Evolutionary conservation across 2,329 filamentous ascomycete genomes (phyloP), one percentile per base, ranked within the genome.

Genomic region (Cercospora nicotianae): DNA sequence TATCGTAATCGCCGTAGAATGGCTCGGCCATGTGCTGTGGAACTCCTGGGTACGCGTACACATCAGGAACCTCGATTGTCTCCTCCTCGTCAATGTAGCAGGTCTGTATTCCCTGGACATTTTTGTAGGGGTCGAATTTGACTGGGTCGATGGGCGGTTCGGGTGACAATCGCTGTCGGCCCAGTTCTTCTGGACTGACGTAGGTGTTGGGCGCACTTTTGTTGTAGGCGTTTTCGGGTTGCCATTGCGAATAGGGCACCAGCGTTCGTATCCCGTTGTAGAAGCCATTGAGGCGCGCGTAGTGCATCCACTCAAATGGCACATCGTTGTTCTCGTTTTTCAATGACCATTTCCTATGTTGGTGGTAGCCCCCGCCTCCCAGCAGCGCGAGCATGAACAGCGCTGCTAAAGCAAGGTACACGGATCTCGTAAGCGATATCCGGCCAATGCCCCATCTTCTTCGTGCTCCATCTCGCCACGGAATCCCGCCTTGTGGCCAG

Each of bases 61-160:
- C 79, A 69, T 89, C 86, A 0, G 90, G 90, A 0, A 84, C 83
- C 0, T 80, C 74, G 3, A 89, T 77, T 31, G 81, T 87, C 53
- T 87, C 83, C 13, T 86, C 83, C 20, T 82, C 80, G 73, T 92
- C 89, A 33, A 92, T 81, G 72, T 85, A 91, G 79, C 90, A 92
- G 7, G 83, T 81, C 69, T 86, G 81, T 13, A 89, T 85, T 18
- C 82, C 80, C 63, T 85, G 80, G 72, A 87, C 82, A 65, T 81
- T 79, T 13, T 80, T 78, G 72, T 84, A 85, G 10, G 83, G 83
- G 66, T 80, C 78, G 77, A 81, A 83, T 13, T 81, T 77, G 36
- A 78, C 68, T 3, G 79, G 79, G 18, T 80, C 75, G 51, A 81
- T 66, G 1, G 78, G 75, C 7, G 79, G 79, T 57, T 70, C 69